Evolutionary conservation across 768 basidiomycete species (phyloP), one percentile per base, ranked within the genome.

Genomic region (Auriscalpium microsporum): DNA sequence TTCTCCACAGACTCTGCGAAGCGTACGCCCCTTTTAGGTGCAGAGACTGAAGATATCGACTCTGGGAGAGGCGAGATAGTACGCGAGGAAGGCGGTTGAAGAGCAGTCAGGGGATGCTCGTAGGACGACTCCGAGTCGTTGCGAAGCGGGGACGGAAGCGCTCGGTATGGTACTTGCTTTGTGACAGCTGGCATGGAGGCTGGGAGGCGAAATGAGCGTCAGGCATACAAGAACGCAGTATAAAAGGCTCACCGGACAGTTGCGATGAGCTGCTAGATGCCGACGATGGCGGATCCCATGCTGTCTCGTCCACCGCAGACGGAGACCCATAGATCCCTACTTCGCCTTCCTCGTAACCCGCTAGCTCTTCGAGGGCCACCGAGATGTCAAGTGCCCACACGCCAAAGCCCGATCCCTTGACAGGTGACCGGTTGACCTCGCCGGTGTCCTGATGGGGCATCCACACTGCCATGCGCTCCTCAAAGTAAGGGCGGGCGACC

Each of bases 241-340:
- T 45, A 55, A 48, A 42, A 13, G 35, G 50, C 60, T 54, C 46
- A 61, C 60, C n/a, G 23, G 50, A 45, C 16, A 42, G 38, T 33
- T 21, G 53, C 11, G 57, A 45, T 3, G 38, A 21, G 11, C 44
- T 49, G 58, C 78, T 78, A 9, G 42, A 52, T 1, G 61, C 63
- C 81, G 82, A n/a, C 81, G 81, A 4, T 86, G 81, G 23, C 72
- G 69, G 57, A 81, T 74, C 86, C 86, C 87, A 21, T 14, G 40
- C 40, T 28, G 28, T 28, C 40, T 42, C 40, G 40, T 13, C 14
- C 17, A 42, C 40, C 14, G 40, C 14, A 42, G 40, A 42, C 6
- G 40, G 40, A 42, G 40, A 17, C 8, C 14, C 40, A 42, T 42
- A 42, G 4, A 8, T 23, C 14, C 14, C 59, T 40, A 47, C 56